These are phyloP conservation scores for Solanum appendiculatum DNA, from an alignment of 257 asterid genomes.

Conservation along the genomic window DNA sequence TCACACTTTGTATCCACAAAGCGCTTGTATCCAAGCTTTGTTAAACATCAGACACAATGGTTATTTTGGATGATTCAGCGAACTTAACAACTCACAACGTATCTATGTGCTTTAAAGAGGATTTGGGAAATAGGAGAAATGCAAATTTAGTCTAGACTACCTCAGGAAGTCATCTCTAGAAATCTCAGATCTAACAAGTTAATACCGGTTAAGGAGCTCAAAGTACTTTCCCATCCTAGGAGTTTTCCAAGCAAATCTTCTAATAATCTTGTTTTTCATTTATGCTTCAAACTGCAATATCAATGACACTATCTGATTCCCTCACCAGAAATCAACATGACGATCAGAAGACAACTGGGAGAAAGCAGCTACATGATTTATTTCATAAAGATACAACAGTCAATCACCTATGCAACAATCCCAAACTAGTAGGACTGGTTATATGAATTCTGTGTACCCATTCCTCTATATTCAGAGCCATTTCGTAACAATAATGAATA, in stretches of 20 bases:
- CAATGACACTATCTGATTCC: not conserved
- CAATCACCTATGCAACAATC: not conserved
- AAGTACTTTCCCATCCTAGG: not conserved
- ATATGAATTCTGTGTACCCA: not conserved
- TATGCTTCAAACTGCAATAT: not conserved
- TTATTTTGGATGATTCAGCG: not conserved
- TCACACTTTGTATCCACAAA: not conserved
- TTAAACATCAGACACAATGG: not conserved
- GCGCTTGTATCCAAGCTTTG: not conserved
- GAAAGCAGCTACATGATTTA: not conserved
- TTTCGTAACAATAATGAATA: not conserved
- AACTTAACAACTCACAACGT: not conserved
- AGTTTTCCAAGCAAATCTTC: conserved; percentile 12
- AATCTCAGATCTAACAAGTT: not conserved
- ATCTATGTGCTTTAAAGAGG: not conserved
- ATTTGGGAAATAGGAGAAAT: not conserved
- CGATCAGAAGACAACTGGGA: not conserved
- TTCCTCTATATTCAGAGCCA: not conserved
- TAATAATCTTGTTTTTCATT: conserved; percentile 32
- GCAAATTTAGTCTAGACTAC: not conserved
- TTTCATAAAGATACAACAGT: not conserved
- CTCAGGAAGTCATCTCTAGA: not conserved
- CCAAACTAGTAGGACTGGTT: not conserved
- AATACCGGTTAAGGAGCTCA: not conserved
- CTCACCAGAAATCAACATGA: not conserved